Percentiles rank a stretch among this genome's conserved stretches.
phyloP scores from a whole-genome alignment of 75 land plant species.

The Pseudotsuga menziesii region DNA sequence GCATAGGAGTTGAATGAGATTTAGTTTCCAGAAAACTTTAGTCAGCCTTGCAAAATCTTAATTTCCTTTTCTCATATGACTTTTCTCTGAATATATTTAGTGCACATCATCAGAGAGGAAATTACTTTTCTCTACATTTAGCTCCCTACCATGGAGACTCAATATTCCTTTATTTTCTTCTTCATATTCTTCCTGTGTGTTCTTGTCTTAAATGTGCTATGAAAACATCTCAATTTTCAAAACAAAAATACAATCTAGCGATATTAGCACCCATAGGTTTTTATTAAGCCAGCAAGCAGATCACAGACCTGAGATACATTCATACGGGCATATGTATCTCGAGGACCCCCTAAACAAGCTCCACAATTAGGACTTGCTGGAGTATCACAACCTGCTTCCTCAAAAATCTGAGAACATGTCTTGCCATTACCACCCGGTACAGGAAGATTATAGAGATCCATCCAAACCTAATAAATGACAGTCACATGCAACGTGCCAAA shows the following conservation, averaged over 20 bases:
- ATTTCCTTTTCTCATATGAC: no score
- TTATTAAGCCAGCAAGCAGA: not conserved
- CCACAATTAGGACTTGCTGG: constrained; percentile 93
- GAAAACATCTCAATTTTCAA: not conserved
- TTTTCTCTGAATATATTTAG: no score
- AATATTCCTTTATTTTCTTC: not conserved
- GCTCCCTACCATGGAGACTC: not conserved
- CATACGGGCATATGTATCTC: constrained; percentile 95
- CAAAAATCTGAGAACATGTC: constrained; percentile 94
- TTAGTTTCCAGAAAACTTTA: no score
- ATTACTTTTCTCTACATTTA: not conserved
- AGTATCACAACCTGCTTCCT: constrained; percentile 95
- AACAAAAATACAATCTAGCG: not conserved
- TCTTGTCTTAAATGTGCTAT: not conserved
- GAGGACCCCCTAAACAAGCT: constrained; percentile 96
- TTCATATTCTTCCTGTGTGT: not conserved
- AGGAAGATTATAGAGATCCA: constrained; percentile 80
- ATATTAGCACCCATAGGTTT: constrained; percentile 5
- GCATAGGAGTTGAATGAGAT: no score
- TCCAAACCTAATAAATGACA: constrained; percentile 62
- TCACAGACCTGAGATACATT: constrained; percentile 75
- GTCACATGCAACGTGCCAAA: not conserved
- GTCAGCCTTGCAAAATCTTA: no score
- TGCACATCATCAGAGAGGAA: not conserved
- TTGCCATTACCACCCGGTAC: constrained; percentile 93